Base-by-base conservation (phyloP, 306 rosid species). In the Neltuma alba region DNA sequence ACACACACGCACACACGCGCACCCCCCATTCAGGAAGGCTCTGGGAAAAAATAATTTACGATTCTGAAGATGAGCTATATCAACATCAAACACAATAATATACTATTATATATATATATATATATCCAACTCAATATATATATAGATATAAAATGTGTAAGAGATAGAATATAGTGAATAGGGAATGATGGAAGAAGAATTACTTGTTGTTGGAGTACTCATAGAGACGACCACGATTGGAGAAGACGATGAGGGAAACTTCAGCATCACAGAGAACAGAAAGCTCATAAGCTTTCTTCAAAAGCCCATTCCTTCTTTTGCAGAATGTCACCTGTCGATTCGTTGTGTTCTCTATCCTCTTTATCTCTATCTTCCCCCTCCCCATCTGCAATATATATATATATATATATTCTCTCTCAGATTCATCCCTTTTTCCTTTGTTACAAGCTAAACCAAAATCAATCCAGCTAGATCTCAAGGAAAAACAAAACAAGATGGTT, bases 241-340 rank as follows among this genome's bases (percentile, higher is more conserved):
- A 95, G 92, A 92, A 95, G 86, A 91, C 93, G 34, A 95, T 87
- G 77, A 94, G 97, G 18, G 99, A 92, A 13, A 94, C 92, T 70
- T 94, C 97, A 20, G 97, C 97, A 75, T 94, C 98, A 81, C 98
- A 94, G 31, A 94, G 92, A 18, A 94, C 94, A n/a, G 99, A 92
- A 1, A 95, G 71, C 70, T 95, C 99, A 76, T 91, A 95, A 42
- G 99, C 99, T 83, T 95, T 95, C 82, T 95, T 95, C 79, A 95
- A 42, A 63, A 95, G 89, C 1, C 99, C 99, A 65, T 92, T 95
- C 73, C 99, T 95, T 67, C 99, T 37, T 90, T 95, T 95, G 86
- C 97, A 95, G 85, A 95, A 95, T 2, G 99, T 92, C 50, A 95
- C 99, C 47, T 95, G 99, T 0, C 99, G 76, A 48, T 92, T 95